phyloP scores from a whole-genome alignment of 1,139 yeast species.

The Geotrichum phurueaensis region DNA sequence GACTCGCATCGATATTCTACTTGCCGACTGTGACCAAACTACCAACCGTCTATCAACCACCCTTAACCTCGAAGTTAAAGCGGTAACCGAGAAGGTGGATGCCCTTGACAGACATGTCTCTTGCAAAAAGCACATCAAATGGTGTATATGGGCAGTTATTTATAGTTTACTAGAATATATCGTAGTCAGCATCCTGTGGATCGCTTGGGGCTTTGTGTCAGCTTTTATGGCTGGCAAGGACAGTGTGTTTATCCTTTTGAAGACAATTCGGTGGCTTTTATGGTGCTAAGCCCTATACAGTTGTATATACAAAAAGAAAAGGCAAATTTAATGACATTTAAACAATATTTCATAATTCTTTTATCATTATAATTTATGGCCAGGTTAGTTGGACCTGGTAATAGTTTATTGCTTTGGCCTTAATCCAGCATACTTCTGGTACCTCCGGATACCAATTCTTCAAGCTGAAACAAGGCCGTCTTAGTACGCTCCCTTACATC shows the following conservation, averaged over 20 bases:
- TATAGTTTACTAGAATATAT: constrained; percentile 41
- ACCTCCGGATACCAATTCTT: constrained; percentile 10
- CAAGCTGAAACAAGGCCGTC: constrained; percentile 41
- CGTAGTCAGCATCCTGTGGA: constrained; percentile 57
- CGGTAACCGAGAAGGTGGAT: constrained; percentile 62
- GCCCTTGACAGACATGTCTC: constrained; percentile 35
- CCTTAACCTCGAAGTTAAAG: constrained; percentile 61
- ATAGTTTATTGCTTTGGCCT: too few species aligned
- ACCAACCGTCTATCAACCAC: constrained; percentile 82
- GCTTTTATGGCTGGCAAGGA: not conserved
- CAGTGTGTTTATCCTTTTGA: not conserved
- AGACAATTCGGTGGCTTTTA: not conserved
- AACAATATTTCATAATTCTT: too few species aligned
- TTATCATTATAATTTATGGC: too few species aligned
- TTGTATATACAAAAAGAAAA: too few species aligned
- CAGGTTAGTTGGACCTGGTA: too few species aligned
- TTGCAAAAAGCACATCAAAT: not conserved
- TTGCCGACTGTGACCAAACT: constrained; percentile 67
- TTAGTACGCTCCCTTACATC: constrained; percentile 48
- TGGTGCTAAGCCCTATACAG: not conserved
- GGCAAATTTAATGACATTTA: too few species aligned
- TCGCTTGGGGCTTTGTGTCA: constrained; percentile 46
- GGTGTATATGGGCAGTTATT: not conserved
- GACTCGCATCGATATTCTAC: constrained; percentile 20
- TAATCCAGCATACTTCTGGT: too few species aligned